phyloP scores from a whole-genome alignment of 768 basidiomycete species.

The Chlorophyllum brunneum region DNA sequence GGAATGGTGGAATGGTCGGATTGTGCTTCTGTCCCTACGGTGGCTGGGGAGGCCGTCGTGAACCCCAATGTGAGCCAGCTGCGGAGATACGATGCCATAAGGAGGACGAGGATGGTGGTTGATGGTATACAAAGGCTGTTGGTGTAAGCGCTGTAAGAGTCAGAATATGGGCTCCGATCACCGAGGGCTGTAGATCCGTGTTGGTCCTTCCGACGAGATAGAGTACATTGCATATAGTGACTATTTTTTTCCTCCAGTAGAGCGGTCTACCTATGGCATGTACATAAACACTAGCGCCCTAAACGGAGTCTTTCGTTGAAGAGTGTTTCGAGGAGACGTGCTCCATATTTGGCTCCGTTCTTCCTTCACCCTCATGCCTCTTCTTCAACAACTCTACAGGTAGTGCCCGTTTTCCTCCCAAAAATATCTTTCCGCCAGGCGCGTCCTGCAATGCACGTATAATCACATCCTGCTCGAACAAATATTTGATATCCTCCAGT shows the following conservation, averaged over 20 bases:
- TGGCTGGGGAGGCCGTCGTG: conserved; percentile 20
- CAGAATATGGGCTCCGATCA: neutral
- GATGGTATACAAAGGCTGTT: conserved; percentile 6
- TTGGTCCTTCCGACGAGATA: neutral
- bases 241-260: neutral
- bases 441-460: conserved; percentile 36
- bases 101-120: conserved; percentile 8
- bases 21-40: conserved; percentile 21
- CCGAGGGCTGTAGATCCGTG: conserved; percentile 3
- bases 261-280: neutral
- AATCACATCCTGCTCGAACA: conserved; percentile 38
- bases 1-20: conserved; percentile 24
- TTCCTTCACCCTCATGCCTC: neutral
- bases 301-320: neutral
- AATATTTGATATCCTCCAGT: conserved; percentile 41
- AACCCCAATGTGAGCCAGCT: conserved; percentile 49
- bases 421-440: conserved; percentile 33
- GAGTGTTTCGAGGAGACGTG: neutral
- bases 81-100: conserved; percentile 58
- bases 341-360: neutral
- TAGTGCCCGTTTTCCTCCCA: conserved; percentile 23
- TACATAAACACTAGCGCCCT: neutral
- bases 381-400: conserved; percentile 21
- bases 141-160: neutral
- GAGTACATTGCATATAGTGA: neutral